phyloP scores from a whole-genome alignment of 78 protist genomes.

The Planoprotostelium fungivorum region DNA sequence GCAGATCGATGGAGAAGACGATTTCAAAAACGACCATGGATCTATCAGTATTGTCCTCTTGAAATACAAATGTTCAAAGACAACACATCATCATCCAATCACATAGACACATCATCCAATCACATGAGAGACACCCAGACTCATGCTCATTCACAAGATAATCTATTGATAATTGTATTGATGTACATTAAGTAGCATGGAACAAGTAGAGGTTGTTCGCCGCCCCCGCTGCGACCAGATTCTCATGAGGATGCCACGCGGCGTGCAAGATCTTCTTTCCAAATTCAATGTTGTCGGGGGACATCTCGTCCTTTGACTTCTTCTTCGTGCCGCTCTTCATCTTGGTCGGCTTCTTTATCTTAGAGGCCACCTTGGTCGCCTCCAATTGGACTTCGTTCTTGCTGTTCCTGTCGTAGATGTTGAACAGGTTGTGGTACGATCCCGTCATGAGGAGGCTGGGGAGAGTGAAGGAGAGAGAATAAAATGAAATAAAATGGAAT shows the following conservation, averaged over 20 bases:
- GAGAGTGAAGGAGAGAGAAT: neutral
- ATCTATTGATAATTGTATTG: no score
- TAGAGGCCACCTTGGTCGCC: slow-evolving; percentile 49
- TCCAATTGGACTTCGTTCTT: slow-evolving; percentile 49
- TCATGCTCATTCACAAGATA: no score
- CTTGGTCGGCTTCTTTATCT: slow-evolving; percentile 47
- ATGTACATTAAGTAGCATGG: slow-evolving; percentile 21
- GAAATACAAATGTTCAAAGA: no score
- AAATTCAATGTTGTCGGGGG: slow-evolving; percentile 28
- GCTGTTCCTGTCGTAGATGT: slow-evolving; percentile 65
- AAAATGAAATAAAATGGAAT: neutral
- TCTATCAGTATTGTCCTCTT: no score
- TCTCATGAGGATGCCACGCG: slow-evolving; percentile 63
- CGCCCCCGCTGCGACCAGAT: slow-evolving; percentile 58
- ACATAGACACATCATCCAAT: no score
- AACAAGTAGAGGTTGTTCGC: slow-evolving; percentile 60
- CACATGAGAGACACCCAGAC: no score
- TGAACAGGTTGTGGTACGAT: slow-evolving; percentile 72
- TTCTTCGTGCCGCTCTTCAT: slow-evolving; percentile 48
- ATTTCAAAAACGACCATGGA: no score
- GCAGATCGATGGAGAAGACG: no score
- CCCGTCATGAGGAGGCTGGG: slow-evolving; percentile 63
- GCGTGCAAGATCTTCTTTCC: slow-evolving; percentile 50
- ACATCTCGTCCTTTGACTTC: slow-evolving; percentile 32
- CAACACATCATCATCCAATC: no score